A percentile compares a stretch with the other conserved stretches of the same genome.
phyloP scores from a whole-genome alignment of 2,329 filamentous ascomycete species.

The Teratosphaeria epicoccoides region DNA sequence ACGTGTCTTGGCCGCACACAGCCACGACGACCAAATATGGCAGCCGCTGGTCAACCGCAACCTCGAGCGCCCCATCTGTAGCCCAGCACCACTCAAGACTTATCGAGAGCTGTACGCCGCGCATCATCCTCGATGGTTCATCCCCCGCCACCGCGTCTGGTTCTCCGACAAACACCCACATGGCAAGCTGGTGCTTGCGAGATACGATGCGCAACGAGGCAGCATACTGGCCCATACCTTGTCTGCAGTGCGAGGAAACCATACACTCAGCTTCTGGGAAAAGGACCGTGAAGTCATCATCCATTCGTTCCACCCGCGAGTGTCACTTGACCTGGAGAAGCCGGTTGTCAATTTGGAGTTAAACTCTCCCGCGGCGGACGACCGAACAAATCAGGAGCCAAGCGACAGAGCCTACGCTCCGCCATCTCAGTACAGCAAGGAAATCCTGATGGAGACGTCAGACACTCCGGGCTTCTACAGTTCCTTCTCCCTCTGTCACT shows the following conservation, averaged over 20 bases:
- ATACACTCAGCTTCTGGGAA: constrained; percentile 53
- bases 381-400: constrained; percentile 11
- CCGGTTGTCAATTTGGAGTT: constrained; percentile 45
- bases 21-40: constrained; percentile 62
- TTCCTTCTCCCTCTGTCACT: constrained; percentile 56
- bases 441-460: constrained; percentile 40
- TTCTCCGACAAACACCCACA: constrained; percentile 64
- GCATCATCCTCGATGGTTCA: constrained; percentile 76
- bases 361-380: constrained; percentile 14
- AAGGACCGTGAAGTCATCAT: constrained; percentile 57
- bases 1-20: constrained; percentile 47
- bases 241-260: constrained; percentile 50
- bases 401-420: constrained; percentile 10
- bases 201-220: constrained; percentile 61
- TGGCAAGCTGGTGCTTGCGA: constrained; percentile 64
- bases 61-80: constrained; percentile 47
- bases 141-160: constrained; percentile 72
- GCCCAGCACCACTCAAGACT: constrained; percentile 47
- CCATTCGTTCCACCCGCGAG: constrained; percentile 58
- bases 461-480: constrained; percentile 44
- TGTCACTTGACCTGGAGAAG: constrained; percentile 63
- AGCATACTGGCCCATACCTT: constrained; percentile 74
- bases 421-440: constrained; percentile 34
- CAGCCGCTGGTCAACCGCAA: constrained; percentile 56
- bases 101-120: constrained; percentile 63